Base-by-base conservation (phyloP, 2,329 filamentous ascomycete species). In the Rasamsonia emersonii region DNA sequence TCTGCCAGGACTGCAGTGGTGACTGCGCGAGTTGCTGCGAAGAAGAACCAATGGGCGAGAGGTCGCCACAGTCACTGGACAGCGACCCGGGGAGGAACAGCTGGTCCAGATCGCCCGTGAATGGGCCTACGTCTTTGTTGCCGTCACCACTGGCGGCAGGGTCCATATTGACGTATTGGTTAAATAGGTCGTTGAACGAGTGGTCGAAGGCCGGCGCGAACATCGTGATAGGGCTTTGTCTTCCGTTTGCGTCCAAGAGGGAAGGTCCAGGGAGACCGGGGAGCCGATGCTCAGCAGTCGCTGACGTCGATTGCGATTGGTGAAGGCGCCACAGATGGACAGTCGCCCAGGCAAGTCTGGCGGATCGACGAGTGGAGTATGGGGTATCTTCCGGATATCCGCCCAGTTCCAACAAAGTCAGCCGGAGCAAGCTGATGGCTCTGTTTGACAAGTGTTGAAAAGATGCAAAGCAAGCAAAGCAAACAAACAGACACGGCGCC, bases 111-210 rank as follows among this genome's bases (percentile, higher is more conserved):
- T 70, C 63, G 46, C 67, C 56, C 35, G 64, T 61, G 46, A 62
- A 62, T 45, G 62, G 58, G 20, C 11, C 11, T 40, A 62, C 60
- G 42, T 69, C 65, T 54, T 65, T 65, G 42, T 64, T 55, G 39
- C 58, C 57, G 39, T 65, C 61, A 44, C 61, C 62, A 33, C 63
- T 64, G 43, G 68, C 64, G 35, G 68, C 61, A 13, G 36, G 30
- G 38, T 75, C 73, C 55, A 71, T 67, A 43, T 75, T 68, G 53
- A 77, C 65, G 51, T 74, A 77, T 52, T 77, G 68, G 47, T 76
- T 72, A 62, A 80, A 78, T 55, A 79, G 64, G 53, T 72, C 70
- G 56, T 71, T 70, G 56, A 68, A 68, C 38, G 73, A 64, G 50
- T 76, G 73, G 39, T 67, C 59, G 30, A 58, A 59, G 33, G 49